Conservation (phyloP, 2,329 filamentous ascomycete species). For the Botrytis cinerea region DNA sequence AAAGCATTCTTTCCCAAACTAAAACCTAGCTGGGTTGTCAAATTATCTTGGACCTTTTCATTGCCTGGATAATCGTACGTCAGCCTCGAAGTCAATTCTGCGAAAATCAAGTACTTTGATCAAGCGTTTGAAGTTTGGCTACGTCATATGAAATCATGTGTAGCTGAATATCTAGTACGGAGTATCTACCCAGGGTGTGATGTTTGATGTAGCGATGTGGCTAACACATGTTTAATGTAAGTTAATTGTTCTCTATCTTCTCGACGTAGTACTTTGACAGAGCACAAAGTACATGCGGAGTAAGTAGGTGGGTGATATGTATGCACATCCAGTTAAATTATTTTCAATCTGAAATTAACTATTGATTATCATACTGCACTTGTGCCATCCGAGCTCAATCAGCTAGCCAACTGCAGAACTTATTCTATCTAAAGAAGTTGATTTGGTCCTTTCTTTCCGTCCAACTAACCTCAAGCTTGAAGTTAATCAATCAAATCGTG, state of each 20-base stretch:
- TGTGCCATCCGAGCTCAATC: not conserved
- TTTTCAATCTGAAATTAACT: not conserved
- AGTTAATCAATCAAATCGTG: not conserved
- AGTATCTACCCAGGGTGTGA: not conserved
- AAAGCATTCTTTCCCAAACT: not conserved
- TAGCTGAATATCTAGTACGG: not conserved
- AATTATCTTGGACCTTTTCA: not conserved
- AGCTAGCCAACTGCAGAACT: not conserved
- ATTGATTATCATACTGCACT: not conserved
- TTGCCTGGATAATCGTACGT: not conserved
- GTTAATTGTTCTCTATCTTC: not conserved
- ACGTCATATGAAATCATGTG: not conserved
- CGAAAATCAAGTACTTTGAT: conserved; percentile 5
- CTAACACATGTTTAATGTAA: not conserved
- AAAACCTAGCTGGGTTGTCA: not conserved
- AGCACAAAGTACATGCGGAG: not conserved
- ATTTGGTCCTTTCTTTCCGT: not conserved
- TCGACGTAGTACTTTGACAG: not conserved
- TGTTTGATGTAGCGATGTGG: not conserved
- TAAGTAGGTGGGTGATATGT: not conserved
- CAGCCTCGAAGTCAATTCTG: not conserved
- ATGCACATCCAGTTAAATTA: not conserved
- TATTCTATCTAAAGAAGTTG: not conserved
- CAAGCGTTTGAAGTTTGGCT: not conserved
- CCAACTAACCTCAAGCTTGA: not conserved